Evolutionary conservation across 306 rosid genomes (phyloP), one percentile per base, ranked within the genome.

Genomic region (Prunus fruticosa): DNA sequence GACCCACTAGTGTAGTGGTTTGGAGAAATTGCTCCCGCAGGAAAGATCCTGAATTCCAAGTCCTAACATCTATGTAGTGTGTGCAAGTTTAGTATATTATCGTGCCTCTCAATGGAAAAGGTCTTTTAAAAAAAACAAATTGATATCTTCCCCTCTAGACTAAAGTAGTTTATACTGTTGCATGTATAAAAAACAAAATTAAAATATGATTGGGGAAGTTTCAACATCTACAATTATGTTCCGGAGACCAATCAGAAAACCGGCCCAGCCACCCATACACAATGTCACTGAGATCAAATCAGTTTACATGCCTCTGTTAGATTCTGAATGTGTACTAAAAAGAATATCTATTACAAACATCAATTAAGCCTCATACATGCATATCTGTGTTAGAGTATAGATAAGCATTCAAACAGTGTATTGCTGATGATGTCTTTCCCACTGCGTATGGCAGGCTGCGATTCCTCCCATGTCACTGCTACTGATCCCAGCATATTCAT

Each of bases 401-500:
- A 8, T 47, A 56, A 75, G 60, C 67, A 68, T 60, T 32, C 30
- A 15, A 71, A 64, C 61, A 71, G 65, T 77, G 77, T 67, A 81
- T 66, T 64, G 53, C 57, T 56, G 57, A n/a, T 52, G 22, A 20
- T 50, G 82, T 71, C 77, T 28, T 19, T 22, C 65, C 75, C 38
- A 69, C 34, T 49, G 72, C 60, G 41, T 50, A 30, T 27, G 28
- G 72, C 28, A 64, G 43, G 50, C 62, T 51, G 69, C 52, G 81
- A 80, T 69, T 73, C 82, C 65, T 62, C 53, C 20, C 14, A 38
- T 51, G 52, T 69, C 85, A 54, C 72, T 58, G 61, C 54, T n/a
- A 72, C 83, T 18, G 58, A 60, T 72, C n/a, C 10, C 20, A 20
- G 38, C 15, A 20, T 61, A 56, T 68, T 25, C 58, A 25, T 14